phyloP scores from a whole-genome alignment of 2,329 filamentous ascomycete species.

The Penicillium sp. region DNA sequence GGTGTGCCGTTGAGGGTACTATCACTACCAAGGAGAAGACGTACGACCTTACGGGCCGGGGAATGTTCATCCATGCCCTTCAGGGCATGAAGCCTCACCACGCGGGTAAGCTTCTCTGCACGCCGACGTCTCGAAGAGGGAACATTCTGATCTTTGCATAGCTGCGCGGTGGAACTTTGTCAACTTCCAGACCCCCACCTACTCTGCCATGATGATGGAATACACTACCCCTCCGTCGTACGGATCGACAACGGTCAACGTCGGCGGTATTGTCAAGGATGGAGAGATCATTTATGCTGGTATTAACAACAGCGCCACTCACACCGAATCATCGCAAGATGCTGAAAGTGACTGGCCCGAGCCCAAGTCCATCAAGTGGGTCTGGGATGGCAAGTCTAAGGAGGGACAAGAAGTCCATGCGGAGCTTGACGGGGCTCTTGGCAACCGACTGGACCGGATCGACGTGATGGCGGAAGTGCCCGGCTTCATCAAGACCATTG shows the following conservation, averaged over 20 bases:
- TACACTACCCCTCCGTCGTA: conserved; percentile 91
- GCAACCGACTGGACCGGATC: conserved; percentile 65
- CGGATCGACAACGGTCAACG: conserved; percentile 70
- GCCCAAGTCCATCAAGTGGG: conserved; percentile 63
- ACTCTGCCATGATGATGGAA: conserved; percentile 90
- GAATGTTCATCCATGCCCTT: conserved; percentile 71
- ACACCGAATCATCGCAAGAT: conserved; percentile 63
- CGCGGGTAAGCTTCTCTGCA: conserved; percentile 61
- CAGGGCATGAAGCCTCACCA: conserved; percentile 99
- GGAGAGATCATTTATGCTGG: conserved; percentile 70
- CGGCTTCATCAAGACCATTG: conserved; percentile 88
- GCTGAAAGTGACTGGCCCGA: conserved; percentile 78
- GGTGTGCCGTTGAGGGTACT: conserved; percentile 69
- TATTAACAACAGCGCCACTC: conserved; percentile 54
- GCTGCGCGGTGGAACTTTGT: conserved; percentile 86
- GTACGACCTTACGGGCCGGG: conserved; percentile 71
- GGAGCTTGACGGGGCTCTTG: conserved; percentile 59
- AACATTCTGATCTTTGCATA: conserved; percentile 21
- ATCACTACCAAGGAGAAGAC: conserved; percentile 75
- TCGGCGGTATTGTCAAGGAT: conserved; percentile 74
- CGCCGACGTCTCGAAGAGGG: too few species aligned
- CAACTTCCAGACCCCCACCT: conserved; percentile 77
- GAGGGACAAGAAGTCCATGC: conserved; percentile 67
- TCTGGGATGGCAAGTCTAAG: conserved; percentile 70
- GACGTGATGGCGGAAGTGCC: conserved; percentile 97